Evolutionary conservation across 1,284 basidiomycete species (phyloP), one percentile per base, ranked within the genome.

Genomic region (Tremellales sp.): DNA sequence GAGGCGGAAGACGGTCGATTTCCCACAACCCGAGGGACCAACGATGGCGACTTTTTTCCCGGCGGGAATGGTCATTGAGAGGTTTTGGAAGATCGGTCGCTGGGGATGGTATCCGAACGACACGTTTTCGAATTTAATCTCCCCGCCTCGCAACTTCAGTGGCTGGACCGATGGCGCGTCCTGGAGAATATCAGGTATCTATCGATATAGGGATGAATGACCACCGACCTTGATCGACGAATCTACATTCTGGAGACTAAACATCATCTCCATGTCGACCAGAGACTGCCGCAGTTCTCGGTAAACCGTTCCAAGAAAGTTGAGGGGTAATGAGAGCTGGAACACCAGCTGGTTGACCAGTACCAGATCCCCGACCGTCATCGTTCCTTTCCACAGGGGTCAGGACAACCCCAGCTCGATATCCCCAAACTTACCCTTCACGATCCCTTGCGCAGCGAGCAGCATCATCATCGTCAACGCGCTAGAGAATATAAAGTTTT

Each of bases 291-390:
- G 78, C 67, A 97, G 81, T 72, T 98, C 94, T 42, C 95, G 86
- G 65, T 98, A 98, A 40, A 98, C 93, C 0, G 90, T 90, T 0
- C 94, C 94, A 46, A 98, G 75, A 74, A 98, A 98, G 75, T 97
- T 97, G 53, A 98, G 81, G 2, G 94, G 94, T 19, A 98, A 75
- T 1, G 90, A 94, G 0, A 98, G 77, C 70, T 98, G 95, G 76
- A 98, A 98, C 31, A 98, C 92, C n/a, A 98, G 80, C 68, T 97
- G 94, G 71, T 98, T 98, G 61, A 95, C 86, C 87, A 98, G 95
- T 53, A 98, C 95, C 18, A 98, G 79, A 67, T 98, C 94, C 9
- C 94, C 95, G 21, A 98, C 81, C 2, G 93, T 97, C 94, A 98
- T 97, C 0, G 88, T 91, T 10, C 93, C 92, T 89, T 51, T 10